A percentile compares a stretch with the other conserved stretches of the same genome.
phyloP scores from a whole-genome alignment of 176 grass and related monocot genomes.

The Saccharum spontaneum region DNA sequence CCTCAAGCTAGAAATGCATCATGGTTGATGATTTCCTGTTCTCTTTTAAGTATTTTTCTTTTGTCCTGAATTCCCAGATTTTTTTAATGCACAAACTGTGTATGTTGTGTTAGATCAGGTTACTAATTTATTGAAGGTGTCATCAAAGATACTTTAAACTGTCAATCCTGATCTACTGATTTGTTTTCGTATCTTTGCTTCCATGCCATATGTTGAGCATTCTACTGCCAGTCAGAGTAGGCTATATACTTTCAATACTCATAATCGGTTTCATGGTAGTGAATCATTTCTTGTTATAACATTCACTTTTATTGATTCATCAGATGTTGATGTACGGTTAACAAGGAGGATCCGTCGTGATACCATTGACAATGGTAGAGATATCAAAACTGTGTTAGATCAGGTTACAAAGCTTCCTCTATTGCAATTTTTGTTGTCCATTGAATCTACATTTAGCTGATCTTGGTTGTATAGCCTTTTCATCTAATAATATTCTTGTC shows the following conservation, averaged over 20 bases:
- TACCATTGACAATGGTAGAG: slow-evolving; percentile 77
- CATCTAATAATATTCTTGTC: neutral
- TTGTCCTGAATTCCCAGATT: too few relatives aligned
- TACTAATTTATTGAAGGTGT: too few relatives aligned
- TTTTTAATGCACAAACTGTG: too few relatives aligned
- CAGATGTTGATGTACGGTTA: slow-evolving; percentile 91
- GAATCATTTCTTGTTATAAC: slow-evolving; percentile 22
- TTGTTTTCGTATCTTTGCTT: neutral
- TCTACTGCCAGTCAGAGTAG: neutral
- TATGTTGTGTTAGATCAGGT: too few relatives aligned
- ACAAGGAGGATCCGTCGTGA: slow-evolving; percentile 82
- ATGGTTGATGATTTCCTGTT: neutral
- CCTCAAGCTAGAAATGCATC: neutral
- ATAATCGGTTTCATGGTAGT: neutral
- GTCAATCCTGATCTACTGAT: neutral
- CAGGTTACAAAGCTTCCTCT: slow-evolving; percentile 60
- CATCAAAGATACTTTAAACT: too few relatives aligned
- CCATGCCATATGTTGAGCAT: neutral
- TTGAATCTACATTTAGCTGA: neutral
- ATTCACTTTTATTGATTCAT: slow-evolving; percentile 9
- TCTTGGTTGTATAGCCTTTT: neutral
- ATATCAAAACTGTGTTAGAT: slow-evolving; percentile 87
- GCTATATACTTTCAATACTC: slow-evolving; percentile 10
- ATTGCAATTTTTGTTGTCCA: neutral
- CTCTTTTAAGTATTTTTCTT: neutral